phyloP scores from a whole-genome alignment of 352 stramenopile genomes.

The Pythium guiyangense region DNA sequence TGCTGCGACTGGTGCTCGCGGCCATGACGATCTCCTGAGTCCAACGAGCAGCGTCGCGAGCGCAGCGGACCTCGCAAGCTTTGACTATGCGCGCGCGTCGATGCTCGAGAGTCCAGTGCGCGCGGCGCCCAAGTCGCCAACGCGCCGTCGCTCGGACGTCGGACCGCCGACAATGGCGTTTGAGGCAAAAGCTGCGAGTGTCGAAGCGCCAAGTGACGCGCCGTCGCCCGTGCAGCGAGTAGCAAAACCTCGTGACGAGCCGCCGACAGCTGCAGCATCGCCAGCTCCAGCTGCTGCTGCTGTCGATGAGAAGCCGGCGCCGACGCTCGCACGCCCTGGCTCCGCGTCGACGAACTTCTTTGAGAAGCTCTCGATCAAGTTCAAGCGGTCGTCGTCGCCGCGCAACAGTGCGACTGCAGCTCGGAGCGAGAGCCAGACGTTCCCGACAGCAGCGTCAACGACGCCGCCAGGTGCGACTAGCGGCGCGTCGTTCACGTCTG shows the following conservation, averaged over 20 bases:
- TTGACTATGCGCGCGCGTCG: slow-evolving; percentile 37
- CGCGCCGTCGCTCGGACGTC: slow-evolving; percentile 1
- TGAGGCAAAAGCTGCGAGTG: background rate
- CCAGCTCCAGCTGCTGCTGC: slow-evolving; percentile 20
- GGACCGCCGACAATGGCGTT: background rate
- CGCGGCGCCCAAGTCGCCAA: slow-evolving; percentile 4
- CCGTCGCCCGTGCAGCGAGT: background rate
- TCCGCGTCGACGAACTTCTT: slow-evolving; percentile 75
- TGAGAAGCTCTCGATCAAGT: slow-evolving; percentile 78
- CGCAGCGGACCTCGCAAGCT: slow-evolving; percentile 49
- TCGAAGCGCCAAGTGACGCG: background rate
- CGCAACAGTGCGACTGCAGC: slow-evolving; percentile 19
- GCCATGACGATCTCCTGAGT: slow-evolving; percentile 15
- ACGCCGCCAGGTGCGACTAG: background rate
- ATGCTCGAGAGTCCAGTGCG: slow-evolving; percentile 18
- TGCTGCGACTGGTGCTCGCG: background rate
- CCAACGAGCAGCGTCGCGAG: slow-evolving; percentile 37
- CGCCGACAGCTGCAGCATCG: slow-evolving; percentile 15
- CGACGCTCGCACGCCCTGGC: slow-evolving; percentile 14
- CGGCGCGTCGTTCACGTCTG: slow-evolving; percentile 1
- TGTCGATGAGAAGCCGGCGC: slow-evolving; percentile 27
- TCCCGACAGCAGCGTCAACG: background rate
- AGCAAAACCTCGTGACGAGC: background rate
- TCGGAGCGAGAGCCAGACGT: slow-evolving; percentile 12
- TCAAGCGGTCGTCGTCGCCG: slow-evolving; percentile 67